Evolutionary conservation across 2,329 filamentous ascomycete species (phyloP), one percentile per base, ranked within the genome.

Genomic region (Onygenales sp.): DNA sequence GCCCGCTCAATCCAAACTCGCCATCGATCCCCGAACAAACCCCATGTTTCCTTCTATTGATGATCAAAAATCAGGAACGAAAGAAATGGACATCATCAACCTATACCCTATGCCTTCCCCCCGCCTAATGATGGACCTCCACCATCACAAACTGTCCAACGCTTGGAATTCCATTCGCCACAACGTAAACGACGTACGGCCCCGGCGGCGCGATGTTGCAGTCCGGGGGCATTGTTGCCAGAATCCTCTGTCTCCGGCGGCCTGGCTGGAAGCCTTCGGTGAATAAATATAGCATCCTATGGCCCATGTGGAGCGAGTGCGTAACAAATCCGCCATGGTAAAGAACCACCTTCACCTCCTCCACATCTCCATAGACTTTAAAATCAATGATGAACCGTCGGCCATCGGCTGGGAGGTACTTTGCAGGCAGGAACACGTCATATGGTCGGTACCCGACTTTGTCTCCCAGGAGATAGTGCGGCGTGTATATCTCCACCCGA

Each of bases 261-360:
- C 72, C 73, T 1, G 71, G 61, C n/a, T 60, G 61, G 64, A 75
- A 82, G 41, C 75, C 77, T 17, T 66, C 67, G 44, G 63, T 68
- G 57, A 82, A 79, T 42, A 83, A 68, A 59, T 75, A 74, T 42
- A 78, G 54, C 75, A 82, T 78, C 9, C 79, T 75, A 58, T 82
- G 79, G 43, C 79, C 78, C 81, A 83, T 83, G 62, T 83, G 80
- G 17, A 83, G 61, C 1, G 73, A 76, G 64, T 84, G 81, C 38
- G 81, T 83, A 43, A 82, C 77, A 59, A 80, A 83, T 5, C 81
- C 81, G 43, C 78, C 78, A 59, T 82, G 75, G 64, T 82, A 81
- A 17, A 83, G 71, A 2, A 70, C 68, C 14, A 82, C 71, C 61
- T 78, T 76, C 51, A 77, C 68, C 2, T 60, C 63, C 58, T 75